Evolutionary conservation across 225 moss, liverwort and hornwort species (phyloP), one percentile per base, ranked within the genome.

Genomic region (Bryum argenteum): DNA sequence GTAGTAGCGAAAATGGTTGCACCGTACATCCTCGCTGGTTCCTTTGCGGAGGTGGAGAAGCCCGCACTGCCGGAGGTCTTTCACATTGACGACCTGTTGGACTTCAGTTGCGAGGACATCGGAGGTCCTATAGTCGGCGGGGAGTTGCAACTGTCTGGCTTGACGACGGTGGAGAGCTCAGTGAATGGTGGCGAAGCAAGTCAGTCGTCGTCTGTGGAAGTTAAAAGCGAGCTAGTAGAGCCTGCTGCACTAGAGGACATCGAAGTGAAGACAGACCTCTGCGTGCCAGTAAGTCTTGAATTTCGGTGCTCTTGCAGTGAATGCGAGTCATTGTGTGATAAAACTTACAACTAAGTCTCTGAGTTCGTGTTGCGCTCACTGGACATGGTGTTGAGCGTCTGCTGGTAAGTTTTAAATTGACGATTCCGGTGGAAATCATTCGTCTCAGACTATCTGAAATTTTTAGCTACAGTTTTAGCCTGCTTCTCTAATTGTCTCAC

Each of bases 81-180:
- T 52, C 93, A 88, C 75, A 89, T 93, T 69, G 96, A 97, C 64
- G 96, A 94, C 77, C 82, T 97, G 48, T 60, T 97, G 63, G 93
- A 97, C 79, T 97, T 91, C 64, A 91, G 91, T 41, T 94, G 93
- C 74, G 96, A 97, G 44, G 96, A 97, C 78, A 97, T 97, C 59
- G 96, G 90, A 6, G 94, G 93, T 19, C 96, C 94, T 21, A 97
- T 97, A 67, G 85, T 90, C 0, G 95, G 86, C 54, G 81, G 82
- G 13, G 74, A 70, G 48, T 54, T 86, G 65, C 77, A 87, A 68
- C 75, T 88, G 8, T 91, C 93, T 26, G 85, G 84, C 12, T 75
- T 92, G 71, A 90, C 81, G 71, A 90, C 81, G 9, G 74, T 77
- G 67, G 87, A 81, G 76, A 84, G 79, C 51, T 71, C 61, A 19